Percentiles rank a stretch among this genome's conserved stretches.
Evolutionary conservation across 331 rosid genomes (phyloP).

Genomic region (Spiraea crenata): DNA sequence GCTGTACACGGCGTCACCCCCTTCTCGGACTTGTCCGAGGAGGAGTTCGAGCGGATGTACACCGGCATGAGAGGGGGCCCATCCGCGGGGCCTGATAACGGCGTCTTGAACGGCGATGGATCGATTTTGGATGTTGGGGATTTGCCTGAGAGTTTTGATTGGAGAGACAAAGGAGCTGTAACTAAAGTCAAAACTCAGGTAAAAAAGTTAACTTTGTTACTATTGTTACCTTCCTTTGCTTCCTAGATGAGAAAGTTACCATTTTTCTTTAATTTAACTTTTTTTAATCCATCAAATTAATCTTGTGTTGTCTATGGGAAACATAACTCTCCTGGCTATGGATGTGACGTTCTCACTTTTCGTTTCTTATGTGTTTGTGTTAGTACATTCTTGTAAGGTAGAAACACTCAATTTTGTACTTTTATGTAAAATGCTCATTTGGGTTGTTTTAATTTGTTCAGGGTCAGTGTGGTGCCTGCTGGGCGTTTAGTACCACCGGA

Average conservation of each 20-base stretch:
- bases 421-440: too few relatives aligned
- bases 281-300: too few relatives aligned
- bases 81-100: neutral
- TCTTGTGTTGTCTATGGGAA: too few relatives aligned
- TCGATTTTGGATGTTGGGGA: slow-evolving; percentile 41
- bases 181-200: slow-evolving; percentile 87
- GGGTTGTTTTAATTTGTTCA: slow-evolving; percentile 18
- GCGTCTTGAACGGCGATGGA: neutral
- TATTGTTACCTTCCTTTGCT: neutral
- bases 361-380: too few relatives aligned
- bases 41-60: slow-evolving; percentile 61
- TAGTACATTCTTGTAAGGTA: too few relatives aligned
- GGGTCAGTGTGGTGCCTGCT: slow-evolving; percentile 89
- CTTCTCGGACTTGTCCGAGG: slow-evolving; percentile 65
- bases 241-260: too few relatives aligned
- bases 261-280: too few relatives aligned
- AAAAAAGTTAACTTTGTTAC: neutral
- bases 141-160: slow-evolving; percentile 78
- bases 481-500: slow-evolving; percentile 97
- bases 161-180: slow-evolving; percentile 92
- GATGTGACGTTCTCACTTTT: too few relatives aligned
- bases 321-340: too few relatives aligned
- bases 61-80: slow-evolving; percentile 49
- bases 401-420: too few relatives aligned
- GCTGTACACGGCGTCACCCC: slow-evolving; percentile 86